Conservation (phyloP, 768 basidiomycete species). For the Lactifluus hygrophoroides region DNA sequence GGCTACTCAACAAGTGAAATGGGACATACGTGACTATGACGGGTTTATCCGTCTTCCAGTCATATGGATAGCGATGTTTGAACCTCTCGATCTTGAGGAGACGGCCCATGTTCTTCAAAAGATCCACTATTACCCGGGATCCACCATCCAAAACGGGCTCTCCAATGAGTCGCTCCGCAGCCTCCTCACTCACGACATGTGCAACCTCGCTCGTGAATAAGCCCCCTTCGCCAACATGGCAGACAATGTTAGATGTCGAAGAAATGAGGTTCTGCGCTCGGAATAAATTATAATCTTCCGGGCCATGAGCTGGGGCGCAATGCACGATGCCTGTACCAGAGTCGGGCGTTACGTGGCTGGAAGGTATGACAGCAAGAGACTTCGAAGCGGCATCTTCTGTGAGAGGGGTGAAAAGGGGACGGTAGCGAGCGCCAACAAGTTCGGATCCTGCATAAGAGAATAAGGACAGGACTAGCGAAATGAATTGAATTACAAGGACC, state of each 20-base stretch:
- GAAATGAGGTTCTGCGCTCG: constrained; percentile 44
- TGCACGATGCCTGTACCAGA: constrained; percentile 97
- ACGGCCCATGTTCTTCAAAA: constrained; percentile 47
- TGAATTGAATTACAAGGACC: not conserved
- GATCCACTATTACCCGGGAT: constrained; percentile 50
- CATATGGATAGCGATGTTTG: constrained; percentile 89
- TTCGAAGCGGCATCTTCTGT: not conserved
- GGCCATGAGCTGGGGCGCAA: constrained; percentile 89
- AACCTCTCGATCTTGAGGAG: constrained; percentile 63
- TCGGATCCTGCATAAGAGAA: constrained; percentile 31
- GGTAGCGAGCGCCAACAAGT: constrained; percentile 54
- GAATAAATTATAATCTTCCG: constrained; percentile 83
- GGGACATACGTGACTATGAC: constrained; percentile 74
- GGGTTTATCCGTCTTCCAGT: constrained; percentile 92
- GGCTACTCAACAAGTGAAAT: not conserved
- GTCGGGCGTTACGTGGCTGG: constrained; percentile 70
- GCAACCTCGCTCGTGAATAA: constrained; percentile 53
- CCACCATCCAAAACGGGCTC: constrained; percentile 70
- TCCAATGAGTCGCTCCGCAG: constrained; percentile 45
- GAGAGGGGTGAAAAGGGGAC: constrained; percentile 46
- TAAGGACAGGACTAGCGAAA: not conserved
- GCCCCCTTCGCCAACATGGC: constrained; percentile 77
- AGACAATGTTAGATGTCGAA: constrained; percentile 43
- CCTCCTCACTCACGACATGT: constrained; percentile 45
- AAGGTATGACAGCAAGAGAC: constrained; percentile 43